Evolutionary conservation across 1,284 basidiomycete genomes (phyloP).

Genomic region (Hortiboletus rubellus): DNA sequence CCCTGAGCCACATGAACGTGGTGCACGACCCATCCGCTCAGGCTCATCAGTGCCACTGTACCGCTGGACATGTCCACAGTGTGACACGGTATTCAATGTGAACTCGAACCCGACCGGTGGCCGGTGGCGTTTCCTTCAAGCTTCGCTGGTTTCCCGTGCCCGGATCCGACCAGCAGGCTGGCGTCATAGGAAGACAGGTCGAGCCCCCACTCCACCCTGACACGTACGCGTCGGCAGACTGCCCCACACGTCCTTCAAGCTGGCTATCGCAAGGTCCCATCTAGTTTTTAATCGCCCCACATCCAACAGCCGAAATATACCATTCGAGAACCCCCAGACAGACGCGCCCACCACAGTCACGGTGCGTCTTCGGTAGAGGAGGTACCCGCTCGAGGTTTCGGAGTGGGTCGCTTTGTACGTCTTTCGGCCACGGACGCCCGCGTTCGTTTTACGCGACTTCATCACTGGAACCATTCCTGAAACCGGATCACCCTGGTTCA

Average conservation of each 20-base stretch:
- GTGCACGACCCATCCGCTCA: background rate
- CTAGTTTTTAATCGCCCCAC: background rate
- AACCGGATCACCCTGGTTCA: constrained; percentile 8
- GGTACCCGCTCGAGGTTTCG: background rate
- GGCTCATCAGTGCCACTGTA: background rate
- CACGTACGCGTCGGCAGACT: background rate
- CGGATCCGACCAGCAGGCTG: too few species aligned
- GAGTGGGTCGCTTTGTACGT: constrained; percentile 17
- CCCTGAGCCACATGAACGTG: background rate
- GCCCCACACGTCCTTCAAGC: background rate
- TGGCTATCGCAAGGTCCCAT: background rate
- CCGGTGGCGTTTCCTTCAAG: too few species aligned
- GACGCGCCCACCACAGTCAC: background rate
- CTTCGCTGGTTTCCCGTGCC: too few species aligned
- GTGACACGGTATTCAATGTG: too few species aligned
- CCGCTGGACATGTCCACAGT: too few species aligned
- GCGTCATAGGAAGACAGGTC: too few species aligned
- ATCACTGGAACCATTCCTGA: background rate
- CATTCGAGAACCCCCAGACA: background rate
- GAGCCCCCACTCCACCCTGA: too few species aligned
- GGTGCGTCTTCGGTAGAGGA: background rate
- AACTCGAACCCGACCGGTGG: too few species aligned
- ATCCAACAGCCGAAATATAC: background rate
- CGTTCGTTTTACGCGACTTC: constrained; percentile 1
- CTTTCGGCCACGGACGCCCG: background rate